These are phyloP conservation scores for Leccinum sublutescens DNA, from an alignment of 768 basidiomycete species.

Conservation along the genomic window DNA sequence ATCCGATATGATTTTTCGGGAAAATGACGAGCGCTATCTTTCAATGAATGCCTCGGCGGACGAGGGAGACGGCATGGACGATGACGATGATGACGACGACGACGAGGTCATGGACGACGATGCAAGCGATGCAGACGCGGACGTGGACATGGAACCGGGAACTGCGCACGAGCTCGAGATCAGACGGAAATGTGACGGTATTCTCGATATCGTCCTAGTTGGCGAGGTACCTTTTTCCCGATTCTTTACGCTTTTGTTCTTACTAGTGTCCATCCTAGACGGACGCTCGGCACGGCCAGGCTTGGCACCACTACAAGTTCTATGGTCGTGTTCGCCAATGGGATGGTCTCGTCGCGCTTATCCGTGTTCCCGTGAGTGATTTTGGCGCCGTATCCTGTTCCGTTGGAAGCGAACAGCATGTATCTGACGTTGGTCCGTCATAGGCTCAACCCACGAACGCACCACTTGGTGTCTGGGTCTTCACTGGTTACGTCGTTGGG, in stretches of 20 bases:
- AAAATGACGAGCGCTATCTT: slow-evolving; percentile 27
- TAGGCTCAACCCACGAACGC: slow-evolving; percentile 7
- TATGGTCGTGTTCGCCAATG: slow-evolving; percentile 56
- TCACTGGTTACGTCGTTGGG: slow-evolving; percentile 71
- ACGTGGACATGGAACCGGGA: slow-evolving; percentile 26
- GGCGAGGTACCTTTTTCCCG: slow-evolving; percentile 45
- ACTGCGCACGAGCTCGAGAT: slow-evolving; percentile 25
- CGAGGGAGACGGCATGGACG: slow-evolving; percentile 10
- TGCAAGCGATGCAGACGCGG: slow-evolving; percentile 21
- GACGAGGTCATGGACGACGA: slow-evolving; percentile 30
- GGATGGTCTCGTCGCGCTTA: slow-evolving; percentile 58
- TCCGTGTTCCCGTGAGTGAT: slow-evolving; percentile 39
- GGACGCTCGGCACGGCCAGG: slow-evolving; percentile 44
- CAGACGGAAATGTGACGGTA: slow-evolving; percentile 46
- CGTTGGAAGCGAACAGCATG: neutral
- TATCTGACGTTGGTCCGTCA: slow-evolving; percentile 7
- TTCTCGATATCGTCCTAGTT: slow-evolving; percentile 59
- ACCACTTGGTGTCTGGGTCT: slow-evolving; percentile 39
- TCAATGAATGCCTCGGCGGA: slow-evolving; percentile 10
- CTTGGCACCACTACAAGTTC: slow-evolving; percentile 47
- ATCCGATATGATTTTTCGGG: slow-evolving; percentile 28
- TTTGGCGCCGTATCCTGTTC: neutral
- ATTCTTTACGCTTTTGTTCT: neutral
- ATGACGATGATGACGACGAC: slow-evolving; percentile 30
- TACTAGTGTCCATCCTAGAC: slow-evolving; percentile 36